Evolutionary conservation across 257 asterid genomes (phyloP).

Genomic region (Salvia rosmarinus): DNA sequence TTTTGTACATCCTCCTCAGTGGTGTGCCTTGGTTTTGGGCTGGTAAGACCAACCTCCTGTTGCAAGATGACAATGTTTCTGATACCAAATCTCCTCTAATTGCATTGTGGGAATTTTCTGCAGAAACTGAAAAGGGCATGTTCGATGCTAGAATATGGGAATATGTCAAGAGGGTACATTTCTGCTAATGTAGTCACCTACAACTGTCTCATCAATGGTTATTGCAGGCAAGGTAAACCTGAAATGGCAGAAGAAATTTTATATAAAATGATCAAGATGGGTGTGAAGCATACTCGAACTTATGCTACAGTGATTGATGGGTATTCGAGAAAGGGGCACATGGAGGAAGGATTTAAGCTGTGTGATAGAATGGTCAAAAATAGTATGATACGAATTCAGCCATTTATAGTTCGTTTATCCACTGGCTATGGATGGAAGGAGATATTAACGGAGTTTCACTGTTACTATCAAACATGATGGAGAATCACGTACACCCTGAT

Average conservation of each 20-base stretch:
- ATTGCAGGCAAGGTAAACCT: constrained; percentile 63
- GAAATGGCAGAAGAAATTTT: constrained; percentile 54
- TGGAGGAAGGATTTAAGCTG: constrained; percentile 68
- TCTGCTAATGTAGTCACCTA: constrained; percentile 59
- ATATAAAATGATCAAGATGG: constrained; percentile 53
- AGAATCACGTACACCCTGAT: constrained; percentile 53
- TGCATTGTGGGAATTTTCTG: constrained; percentile 26
- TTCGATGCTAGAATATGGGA: constrained; percentile 70
- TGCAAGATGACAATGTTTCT: constrained; percentile 16
- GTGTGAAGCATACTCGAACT: constrained; percentile 67
- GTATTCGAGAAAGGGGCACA: constrained; percentile 57
- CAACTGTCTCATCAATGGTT: constrained; percentile 72
- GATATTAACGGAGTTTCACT: constrained; percentile 59
- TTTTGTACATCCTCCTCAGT: constrained; percentile 80
- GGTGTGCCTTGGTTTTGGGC: constrained; percentile 99
- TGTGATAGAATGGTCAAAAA: constrained; percentile 60
- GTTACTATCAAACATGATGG: constrained; percentile 66
- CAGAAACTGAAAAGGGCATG: constrained; percentile 96
- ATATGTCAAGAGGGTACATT: constrained; percentile 51
- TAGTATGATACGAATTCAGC: constrained; percentile 59
- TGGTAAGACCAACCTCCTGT: constrained; percentile 52
- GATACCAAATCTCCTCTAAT: constrained; percentile 21
- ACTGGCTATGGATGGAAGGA: constrained; percentile 70
- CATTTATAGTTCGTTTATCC: constrained; percentile 67
- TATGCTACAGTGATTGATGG: constrained; percentile 78